phyloP scores from a whole-genome alignment of 495 filamentous ascomycete species.

The Hypoxylon fragiforme region DNA sequence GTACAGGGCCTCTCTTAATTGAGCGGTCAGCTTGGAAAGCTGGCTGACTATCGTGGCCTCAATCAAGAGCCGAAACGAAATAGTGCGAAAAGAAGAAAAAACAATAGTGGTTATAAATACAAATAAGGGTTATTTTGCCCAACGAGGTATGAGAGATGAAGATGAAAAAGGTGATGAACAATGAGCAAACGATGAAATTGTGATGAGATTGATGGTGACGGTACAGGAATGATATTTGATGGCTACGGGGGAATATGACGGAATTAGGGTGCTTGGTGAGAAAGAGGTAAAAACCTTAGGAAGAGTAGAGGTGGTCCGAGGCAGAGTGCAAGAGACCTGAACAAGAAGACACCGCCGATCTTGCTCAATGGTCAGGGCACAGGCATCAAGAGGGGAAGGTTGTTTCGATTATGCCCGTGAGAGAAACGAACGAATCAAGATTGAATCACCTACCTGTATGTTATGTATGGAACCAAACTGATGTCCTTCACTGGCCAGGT shows the following conservation, averaged over 20 bases:
- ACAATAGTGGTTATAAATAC: background rate
- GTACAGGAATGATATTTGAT: conserved; percentile 8
- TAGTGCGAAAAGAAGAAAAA: background rate
- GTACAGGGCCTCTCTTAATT: conserved; percentile 20
- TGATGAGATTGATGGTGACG: conserved; percentile 1
- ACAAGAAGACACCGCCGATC: conserved; percentile 23
- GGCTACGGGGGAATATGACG: conserved; percentile 19
- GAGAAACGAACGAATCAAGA: background rate
- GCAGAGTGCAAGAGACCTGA: conserved; percentile 1
- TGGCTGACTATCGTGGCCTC: conserved; percentile 24
- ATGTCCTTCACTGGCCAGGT: too few species aligned
- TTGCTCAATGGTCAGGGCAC: conserved; percentile 4
- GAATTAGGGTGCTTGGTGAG: conserved; percentile 24
- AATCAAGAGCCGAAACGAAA: conserved; percentile 10
- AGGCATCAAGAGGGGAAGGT: conserved; percentile 24
- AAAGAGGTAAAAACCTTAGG: conserved; percentile 1
- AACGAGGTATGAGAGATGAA: background rate
- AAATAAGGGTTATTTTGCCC: too few species aligned
- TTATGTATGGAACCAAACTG: background rate
- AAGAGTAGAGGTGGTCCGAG: conserved; percentile 20
- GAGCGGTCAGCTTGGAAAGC: conserved; percentile 28
- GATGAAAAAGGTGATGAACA: background rate
- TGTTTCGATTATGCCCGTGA: conserved; percentile 23
- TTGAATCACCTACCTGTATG: background rate
- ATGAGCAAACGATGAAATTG: too few species aligned